Base-by-base conservation (phyloP, 768 basidiomycete genomes). In the Boletales sp. region DNA sequence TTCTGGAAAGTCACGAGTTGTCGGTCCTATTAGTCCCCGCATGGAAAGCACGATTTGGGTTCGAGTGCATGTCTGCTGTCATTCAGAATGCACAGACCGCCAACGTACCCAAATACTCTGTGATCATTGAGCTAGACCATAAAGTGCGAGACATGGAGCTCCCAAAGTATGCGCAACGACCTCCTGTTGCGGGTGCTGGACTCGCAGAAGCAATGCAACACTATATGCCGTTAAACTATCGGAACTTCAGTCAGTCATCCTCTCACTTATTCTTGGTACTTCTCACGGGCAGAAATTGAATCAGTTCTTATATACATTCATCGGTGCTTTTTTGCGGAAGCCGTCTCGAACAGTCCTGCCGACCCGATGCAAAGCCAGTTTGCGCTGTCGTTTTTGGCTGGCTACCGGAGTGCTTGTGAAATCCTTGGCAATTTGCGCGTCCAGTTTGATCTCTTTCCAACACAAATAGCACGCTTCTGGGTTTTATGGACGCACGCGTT, bases 281-380 rank as follows among this genome's bases (percentile, higher is more conserved):
- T 37, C 36, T 12, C 10, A 18, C 39, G 32, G 21, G 44, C 30
- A 28, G 44, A 19, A 28, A 39, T 34, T 5, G 5, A 28, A 5
- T 2, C 49, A 87, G 86, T 83, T n/a, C 71, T 87, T 31, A 68
- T 87, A 9, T 86, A 86, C 60, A 77, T 87, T 44, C 86, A 87
- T 62, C 83, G 87, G 14, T 82, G 83, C 57, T 88, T 85, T 72
- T 87, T 89, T 56, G 83, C 86, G 4, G 82, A 86, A 60, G 87
- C 86, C 4, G 74, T 89, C 33, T 73, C 76, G 19, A 84, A 78
- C 44, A 77, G 78, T 50, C 80, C 87, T 5, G 65, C 68, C 6
- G 81, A 88, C 64, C 87, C 87, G 19, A 79, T 89, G 65, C 80
- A 78, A 63, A 84, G 81, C 56, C 79, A 73, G 48, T 86, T 81